phyloP scores from a whole-genome alignment of 1,284 basidiomycete species.

The Clitocybe nebularis region DNA sequence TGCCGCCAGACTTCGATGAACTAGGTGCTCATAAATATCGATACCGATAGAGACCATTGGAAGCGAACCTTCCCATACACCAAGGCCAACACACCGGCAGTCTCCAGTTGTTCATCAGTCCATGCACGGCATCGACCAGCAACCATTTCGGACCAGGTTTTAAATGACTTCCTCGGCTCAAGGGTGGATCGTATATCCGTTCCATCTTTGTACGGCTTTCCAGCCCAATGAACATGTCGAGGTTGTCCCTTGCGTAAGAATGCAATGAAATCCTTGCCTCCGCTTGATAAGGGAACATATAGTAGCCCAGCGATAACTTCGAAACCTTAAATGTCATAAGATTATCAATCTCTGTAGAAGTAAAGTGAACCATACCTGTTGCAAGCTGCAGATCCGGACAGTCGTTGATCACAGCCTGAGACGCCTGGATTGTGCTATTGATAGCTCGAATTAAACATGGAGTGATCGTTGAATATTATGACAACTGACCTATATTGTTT shows the following conservation, averaged over 20 bases:
- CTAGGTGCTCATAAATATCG: constrained; percentile 26
- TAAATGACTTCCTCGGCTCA: constrained; percentile 80
- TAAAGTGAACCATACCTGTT: constrained; percentile 33
- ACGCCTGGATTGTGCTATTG: constrained; percentile 56
- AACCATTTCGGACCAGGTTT: constrained; percentile 78
- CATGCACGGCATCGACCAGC: constrained; percentile 71
- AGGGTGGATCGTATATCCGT: constrained; percentile 37
- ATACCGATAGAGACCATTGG: not conserved
- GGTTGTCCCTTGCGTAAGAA: constrained; percentile 80
- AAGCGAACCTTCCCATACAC: constrained; percentile 69
- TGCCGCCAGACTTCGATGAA: constrained; percentile 90
- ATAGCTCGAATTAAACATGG: constrained; percentile 1
- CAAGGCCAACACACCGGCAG: constrained; percentile 79
- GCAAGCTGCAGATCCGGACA: constrained; percentile 75
- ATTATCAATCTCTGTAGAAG: not conserved
- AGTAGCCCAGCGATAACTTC: constrained; percentile 79
- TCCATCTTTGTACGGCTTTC: constrained; percentile 61
- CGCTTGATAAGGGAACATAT: constrained; percentile 72
- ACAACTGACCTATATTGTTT: constrained; percentile 67
- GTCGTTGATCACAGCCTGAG: constrained; percentile 68
- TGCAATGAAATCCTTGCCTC: constrained; percentile 77
- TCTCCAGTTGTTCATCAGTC: constrained; percentile 88
- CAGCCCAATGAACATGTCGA: constrained; percentile 75
- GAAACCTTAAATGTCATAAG: constrained; percentile 36
- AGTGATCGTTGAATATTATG: not conserved